Evolutionary conservation across 495 filamentous ascomycete species (phyloP).

Genomic region (Xylaria longipes): DNA sequence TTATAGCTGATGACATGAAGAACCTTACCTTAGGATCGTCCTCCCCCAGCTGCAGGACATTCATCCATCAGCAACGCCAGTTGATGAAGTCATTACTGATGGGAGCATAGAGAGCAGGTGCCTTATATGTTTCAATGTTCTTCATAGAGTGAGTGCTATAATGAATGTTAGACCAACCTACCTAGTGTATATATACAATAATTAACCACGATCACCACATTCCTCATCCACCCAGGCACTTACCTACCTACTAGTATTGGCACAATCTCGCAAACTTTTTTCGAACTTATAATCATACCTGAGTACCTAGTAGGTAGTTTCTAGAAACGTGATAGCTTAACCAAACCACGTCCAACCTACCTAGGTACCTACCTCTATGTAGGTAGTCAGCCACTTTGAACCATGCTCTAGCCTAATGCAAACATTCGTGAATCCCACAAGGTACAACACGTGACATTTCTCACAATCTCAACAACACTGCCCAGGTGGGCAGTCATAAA

Average conservation of each 20-base stretch:
- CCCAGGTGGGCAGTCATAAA: too few species aligned
- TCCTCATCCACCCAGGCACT: neutral
- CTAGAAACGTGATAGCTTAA: neutral
- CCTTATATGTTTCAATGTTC: too few species aligned
- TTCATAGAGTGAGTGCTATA: too few species aligned
- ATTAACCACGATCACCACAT: neutral
- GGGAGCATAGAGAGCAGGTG: too few species aligned
- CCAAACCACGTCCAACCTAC: neutral
- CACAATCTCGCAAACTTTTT: neutral
- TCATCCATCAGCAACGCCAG: neutral
- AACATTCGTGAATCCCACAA: neutral
- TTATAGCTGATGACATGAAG: neutral
- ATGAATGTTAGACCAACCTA: too few species aligned
- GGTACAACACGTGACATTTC: neutral
- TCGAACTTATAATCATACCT: neutral
- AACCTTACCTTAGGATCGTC: neutral
- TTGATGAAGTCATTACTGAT: neutral
- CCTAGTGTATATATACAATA: too few species aligned
- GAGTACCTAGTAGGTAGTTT: too few species aligned
- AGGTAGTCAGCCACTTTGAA: too few species aligned
- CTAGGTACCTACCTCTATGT: too few species aligned
- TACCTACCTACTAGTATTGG: too few species aligned
- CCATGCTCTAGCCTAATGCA: neutral
- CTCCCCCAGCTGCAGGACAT: neutral
- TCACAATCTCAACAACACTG: neutral